A percentile compares a stretch with the other conserved stretches of the same genome.
These are phyloP conservation scores for Pelargonium cotyledonis DNA, from an alignment of 441 rosid species.

Conservation along the genomic window DNA sequence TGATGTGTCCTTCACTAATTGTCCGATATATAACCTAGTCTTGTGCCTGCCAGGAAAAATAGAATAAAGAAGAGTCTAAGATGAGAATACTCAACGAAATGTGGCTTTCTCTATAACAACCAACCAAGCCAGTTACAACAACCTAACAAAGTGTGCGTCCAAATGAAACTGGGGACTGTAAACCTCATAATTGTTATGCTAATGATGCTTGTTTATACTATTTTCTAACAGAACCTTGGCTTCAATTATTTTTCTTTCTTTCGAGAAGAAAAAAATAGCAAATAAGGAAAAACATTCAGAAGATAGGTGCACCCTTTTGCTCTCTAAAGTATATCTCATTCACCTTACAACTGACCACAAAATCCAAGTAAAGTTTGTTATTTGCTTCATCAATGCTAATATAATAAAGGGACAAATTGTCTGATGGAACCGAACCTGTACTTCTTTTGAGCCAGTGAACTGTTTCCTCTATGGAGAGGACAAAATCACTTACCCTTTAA, in stretches of 20 bases:
- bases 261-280: background rate
- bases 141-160: background rate
- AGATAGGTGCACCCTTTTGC: background rate
- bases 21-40: constrained; percentile 54
- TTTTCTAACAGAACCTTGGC: too few relatives aligned
- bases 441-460: background rate
- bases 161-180: background rate
- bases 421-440: background rate
- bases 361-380: background rate
- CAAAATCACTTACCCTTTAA: background rate
- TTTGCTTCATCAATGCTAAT: background rate
- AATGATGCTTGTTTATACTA: too few relatives aligned
- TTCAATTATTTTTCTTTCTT: too few relatives aligned
- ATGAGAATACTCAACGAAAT: background rate
- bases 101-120: background rate
- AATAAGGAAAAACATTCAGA: background rate
- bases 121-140: background rate
- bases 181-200: too few relatives aligned
- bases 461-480: background rate
- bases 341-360: background rate
- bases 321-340: background rate
- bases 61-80: background rate
- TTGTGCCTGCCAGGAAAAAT: constrained; percentile 35
- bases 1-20: constrained; percentile 36
- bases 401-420: background rate